phyloP scores from a whole-genome alignment of 495 filamentous ascomycete genomes.

The Lasiosphaeria ovina region DNA sequence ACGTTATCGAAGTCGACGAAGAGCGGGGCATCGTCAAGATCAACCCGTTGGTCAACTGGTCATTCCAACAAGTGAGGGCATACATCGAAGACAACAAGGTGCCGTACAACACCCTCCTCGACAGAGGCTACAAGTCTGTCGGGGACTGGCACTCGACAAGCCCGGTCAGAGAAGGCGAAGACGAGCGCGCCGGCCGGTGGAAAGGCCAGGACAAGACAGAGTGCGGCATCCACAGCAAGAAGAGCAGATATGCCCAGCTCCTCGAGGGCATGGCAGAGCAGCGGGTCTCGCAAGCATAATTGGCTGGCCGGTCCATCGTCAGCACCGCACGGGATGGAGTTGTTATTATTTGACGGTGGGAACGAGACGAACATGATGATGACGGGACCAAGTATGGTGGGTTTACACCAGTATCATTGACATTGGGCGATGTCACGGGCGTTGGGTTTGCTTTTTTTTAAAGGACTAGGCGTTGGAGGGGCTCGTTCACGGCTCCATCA shows the following conservation, averaged over 20 bases:
- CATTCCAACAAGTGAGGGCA: conserved; percentile 80
- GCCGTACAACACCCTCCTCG: conserved; percentile 88
- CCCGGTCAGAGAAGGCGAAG: conserved; percentile 85
- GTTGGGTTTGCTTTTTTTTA: background rate
- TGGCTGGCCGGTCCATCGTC: conserved; percentile 5
- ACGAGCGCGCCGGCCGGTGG: conserved; percentile 96
- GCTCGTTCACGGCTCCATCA: no score
- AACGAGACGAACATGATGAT: background rate
- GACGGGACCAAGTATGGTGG: background rate
- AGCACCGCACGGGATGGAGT: background rate
- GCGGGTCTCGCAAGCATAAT: conserved; percentile 15
- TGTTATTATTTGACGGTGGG: background rate
- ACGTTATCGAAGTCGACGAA: conserved; percentile 90
- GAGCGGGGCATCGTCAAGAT: conserved; percentile 86
- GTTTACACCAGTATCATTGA: background rate
- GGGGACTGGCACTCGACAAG: conserved; percentile 97
- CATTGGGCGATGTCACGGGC: background rate
- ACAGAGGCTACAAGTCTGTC: conserved; percentile 92
- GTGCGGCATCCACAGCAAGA: conserved; percentile 97
- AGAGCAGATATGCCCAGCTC: conserved; percentile 85
- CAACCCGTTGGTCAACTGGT: conserved; percentile 98
- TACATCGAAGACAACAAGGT: conserved; percentile 85
- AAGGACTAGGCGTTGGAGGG: no score
- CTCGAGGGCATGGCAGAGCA: conserved; percentile 73
- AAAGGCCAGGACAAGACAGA: conserved; percentile 93